Base-by-base conservation (phyloP, 2,329 filamentous ascomycete species). In the Botrytis pseudocinerea region DNA sequence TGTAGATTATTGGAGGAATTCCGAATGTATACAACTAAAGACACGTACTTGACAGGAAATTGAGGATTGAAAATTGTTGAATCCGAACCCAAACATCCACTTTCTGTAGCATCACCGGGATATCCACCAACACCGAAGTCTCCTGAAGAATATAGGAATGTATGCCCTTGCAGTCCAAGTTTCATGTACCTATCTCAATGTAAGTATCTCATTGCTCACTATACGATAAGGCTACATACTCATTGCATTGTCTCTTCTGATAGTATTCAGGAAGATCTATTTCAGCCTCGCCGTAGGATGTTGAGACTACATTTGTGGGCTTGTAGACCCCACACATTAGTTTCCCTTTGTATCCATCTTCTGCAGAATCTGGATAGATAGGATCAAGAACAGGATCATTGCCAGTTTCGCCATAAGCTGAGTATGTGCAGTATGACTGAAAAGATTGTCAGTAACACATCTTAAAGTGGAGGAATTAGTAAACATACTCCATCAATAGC, bases 281-380 rank as follows among this genome's bases (percentile, higher is more conserved):
- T 79, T 90, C 88, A 51, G 84, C 82, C 63, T 84, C 83, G 57
- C 86, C 86, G 77, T 88, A 88, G 22, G 84, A 86, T 75, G 89
- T 85, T 57, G 83, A 84, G 75, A 88, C 85, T 35, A 77, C 75
- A 59, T 77, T 77, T 42, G 76, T 76, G 35, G 76, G 76, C 76
- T 85, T 82, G 81, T 85, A 87, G 32, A 85, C 82, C 12, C 85
- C 85, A 73, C 85, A 87, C 75, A 85, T 82, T 7, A 82, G 79
- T 73, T 81, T 77, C 20, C 85, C 85, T 70, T 84, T 83, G 80
- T 88, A 89, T 12, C 87, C 87, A 18, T 82, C 84, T n/a, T 81
- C 81, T 16, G 79, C 78, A 4, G 82, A 80, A 75, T 87, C 83
- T 1, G 86, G 87, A 76, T 89, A 88, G 8, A 80, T 80, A 0